A percentile compares a stretch with the other conserved stretches of the same genome.
phyloP scores from a whole-genome alignment of 2,329 filamentous ascomycete genomes.

The Cordyceps sp. region DNA sequence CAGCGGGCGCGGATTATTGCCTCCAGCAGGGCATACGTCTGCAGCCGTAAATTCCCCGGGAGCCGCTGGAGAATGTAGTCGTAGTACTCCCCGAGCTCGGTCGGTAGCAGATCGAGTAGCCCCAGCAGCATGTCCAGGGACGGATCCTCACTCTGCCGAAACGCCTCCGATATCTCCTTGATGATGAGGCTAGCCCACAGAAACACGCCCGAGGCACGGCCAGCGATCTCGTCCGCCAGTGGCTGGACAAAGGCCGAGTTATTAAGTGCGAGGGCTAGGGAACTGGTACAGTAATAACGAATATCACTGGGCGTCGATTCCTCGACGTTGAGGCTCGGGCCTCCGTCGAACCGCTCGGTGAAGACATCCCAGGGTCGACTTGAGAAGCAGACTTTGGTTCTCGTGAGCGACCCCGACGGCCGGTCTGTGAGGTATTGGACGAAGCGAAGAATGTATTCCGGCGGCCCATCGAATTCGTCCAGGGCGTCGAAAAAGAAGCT shows the following conservation, averaged over 20 bases:
- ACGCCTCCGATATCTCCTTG: background rate
- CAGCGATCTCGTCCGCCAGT: background rate
- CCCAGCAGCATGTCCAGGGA: background rate
- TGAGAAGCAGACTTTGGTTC: background rate
- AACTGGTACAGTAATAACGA: background rate
- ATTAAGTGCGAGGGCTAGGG: background rate
- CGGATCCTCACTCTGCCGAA: background rate
- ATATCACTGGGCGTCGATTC: background rate
- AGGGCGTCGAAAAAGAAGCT: background rate
- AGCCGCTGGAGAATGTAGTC: background rate
- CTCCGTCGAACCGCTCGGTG: background rate
- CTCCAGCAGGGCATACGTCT: background rate
- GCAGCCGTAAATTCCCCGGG: background rate
- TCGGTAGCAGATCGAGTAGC: background rate
- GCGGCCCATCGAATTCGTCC: background rate
- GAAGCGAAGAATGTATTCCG: background rate
- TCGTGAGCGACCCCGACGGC: background rate
- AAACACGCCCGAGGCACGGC: background rate
- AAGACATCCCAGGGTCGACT: background rate
- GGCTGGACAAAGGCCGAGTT: background rate
- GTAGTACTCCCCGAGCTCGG: background rate
- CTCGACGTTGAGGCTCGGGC: background rate
- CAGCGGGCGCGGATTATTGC: background rate
- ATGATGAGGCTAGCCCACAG: background rate
- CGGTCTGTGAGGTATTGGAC: background rate